Evolutionary conservation across 2,329 filamentous ascomycete genomes (phyloP).

Genomic region (Cercospora sojina): DNA sequence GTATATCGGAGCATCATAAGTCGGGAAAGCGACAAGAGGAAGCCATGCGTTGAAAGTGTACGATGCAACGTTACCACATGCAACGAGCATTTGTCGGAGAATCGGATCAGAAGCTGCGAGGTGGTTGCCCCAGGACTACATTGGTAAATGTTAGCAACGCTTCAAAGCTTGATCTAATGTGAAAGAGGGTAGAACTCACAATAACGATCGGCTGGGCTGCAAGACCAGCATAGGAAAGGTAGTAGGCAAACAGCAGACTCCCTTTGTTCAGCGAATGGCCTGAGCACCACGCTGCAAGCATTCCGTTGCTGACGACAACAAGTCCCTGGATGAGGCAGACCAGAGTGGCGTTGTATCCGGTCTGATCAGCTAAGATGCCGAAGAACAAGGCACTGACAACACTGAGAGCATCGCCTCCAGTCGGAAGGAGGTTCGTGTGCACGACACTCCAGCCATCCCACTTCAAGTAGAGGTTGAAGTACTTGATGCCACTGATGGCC

Average conservation of each 20-base stretch:
- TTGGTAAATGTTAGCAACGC: neutral
- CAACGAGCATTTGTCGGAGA: conserved; percentile 23
- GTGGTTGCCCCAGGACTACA: conserved; percentile 17
- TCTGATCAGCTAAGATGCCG: conserved; percentile 17
- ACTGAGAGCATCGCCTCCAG: conserved; percentile 18
- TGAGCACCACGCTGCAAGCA: conserved; percentile 17
- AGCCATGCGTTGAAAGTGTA: conserved; percentile 22
- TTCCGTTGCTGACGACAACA: conserved; percentile 16
- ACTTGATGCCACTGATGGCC: conserved; percentile 14
- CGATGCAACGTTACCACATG: conserved; percentile 15
- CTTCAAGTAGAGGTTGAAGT: conserved; percentile 25
- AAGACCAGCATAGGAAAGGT: conserved; percentile 13
- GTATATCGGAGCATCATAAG: conserved; percentile 23
- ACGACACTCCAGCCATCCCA: conserved; percentile 19
- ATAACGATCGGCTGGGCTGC: conserved; percentile 20
- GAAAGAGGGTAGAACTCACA: neutral
- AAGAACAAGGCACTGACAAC: conserved; percentile 17
- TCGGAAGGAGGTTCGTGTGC: conserved; percentile 17
- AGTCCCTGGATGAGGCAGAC: conserved; percentile 7
- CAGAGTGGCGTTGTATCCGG: conserved; percentile 13
- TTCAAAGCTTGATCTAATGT: neutral
- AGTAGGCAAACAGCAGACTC: conserved; percentile 14
- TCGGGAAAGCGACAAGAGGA: conserved; percentile 20
- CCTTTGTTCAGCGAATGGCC: conserved; percentile 7
- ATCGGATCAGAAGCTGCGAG: conserved; percentile 17